These are phyloP conservation scores for Cercophora samala DNA, from an alignment of 495 filamentous ascomycete genomes.

Conservation along the genomic window DNA sequence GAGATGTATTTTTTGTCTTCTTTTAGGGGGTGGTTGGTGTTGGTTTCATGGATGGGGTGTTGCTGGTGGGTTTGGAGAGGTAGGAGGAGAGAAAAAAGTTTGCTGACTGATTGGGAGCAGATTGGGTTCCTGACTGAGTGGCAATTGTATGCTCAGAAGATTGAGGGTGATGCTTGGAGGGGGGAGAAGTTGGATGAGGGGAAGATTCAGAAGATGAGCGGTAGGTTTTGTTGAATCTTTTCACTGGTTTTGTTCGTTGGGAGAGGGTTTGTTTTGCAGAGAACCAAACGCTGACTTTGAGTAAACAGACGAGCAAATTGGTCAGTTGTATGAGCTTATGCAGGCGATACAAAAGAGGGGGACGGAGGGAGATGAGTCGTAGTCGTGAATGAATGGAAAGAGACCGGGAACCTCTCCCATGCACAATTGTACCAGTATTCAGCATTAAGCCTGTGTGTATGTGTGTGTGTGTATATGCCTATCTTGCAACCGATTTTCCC, in stretches of 20 bases:
- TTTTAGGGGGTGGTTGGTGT: too few relatives aligned
- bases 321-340: conserved; percentile 93
- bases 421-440: too few relatives aligned
- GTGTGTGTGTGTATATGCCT: too few relatives aligned
- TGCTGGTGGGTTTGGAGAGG: neutral
- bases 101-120: conserved; percentile 41
- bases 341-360: conserved; percentile 66
- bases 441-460: too few relatives aligned
- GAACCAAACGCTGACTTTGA: conserved; percentile 8
- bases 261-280: neutral
- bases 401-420: too few relatives aligned
- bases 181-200: conserved; percentile 71
- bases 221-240: conserved; percentile 46
- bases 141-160: conserved; percentile 87
- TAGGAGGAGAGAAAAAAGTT: neutral
- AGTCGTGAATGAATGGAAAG: neutral
- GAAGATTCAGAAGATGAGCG: conserved; percentile 92
- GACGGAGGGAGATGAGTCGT: conserved; percentile 37
- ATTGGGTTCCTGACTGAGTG: conserved; percentile 95
- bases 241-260: neutral
- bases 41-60: too few relatives aligned
- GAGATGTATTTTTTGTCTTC: too few relatives aligned
- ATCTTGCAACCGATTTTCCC: too few relatives aligned
- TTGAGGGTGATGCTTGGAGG: conserved; percentile 81
- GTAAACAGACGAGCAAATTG: conserved; percentile 80